Conservation (phyloP, 2,329 filamentous ascomycete genomes). For the Zarea fungicola region DNA sequence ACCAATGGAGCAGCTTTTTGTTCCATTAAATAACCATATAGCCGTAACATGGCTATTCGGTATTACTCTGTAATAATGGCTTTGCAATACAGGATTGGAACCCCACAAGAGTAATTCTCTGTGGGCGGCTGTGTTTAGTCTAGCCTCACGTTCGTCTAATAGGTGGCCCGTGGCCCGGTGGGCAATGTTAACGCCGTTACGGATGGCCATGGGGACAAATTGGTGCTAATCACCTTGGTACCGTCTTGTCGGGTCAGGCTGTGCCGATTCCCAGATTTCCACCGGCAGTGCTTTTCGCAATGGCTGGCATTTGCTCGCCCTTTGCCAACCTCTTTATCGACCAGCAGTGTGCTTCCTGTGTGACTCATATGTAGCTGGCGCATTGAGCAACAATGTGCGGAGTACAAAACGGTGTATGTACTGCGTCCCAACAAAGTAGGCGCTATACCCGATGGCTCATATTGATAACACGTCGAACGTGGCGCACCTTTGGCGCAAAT, state of each 20-base stretch:
- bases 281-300: neutral
- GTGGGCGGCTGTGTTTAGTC: conserved; percentile 1
- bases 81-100: too few species aligned
- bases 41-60: too few species aligned
- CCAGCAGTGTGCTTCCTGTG: too few species aligned
- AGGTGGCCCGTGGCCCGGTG: neutral
- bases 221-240: neutral
- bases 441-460: conserved; percentile 8
- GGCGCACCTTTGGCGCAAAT: neutral
- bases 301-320: neutral
- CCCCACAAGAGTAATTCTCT: too few species aligned
- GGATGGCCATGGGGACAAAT: neutral
- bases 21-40: too few species aligned
- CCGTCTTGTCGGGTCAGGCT: neutral
- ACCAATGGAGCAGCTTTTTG: too few species aligned
- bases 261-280: neutral
- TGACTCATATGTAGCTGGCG: too few species aligned
- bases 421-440: too few species aligned
- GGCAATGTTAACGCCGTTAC: neutral
- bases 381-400: too few species aligned
- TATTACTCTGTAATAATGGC: too few species aligned
- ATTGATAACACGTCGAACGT: conserved; percentile 2
- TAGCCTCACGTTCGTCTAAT: neutral
- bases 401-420: too few species aligned
- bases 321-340: too few species aligned